Base-by-base conservation (phyloP, 768 basidiomycete species). In the Clavulina sp. region DNA sequence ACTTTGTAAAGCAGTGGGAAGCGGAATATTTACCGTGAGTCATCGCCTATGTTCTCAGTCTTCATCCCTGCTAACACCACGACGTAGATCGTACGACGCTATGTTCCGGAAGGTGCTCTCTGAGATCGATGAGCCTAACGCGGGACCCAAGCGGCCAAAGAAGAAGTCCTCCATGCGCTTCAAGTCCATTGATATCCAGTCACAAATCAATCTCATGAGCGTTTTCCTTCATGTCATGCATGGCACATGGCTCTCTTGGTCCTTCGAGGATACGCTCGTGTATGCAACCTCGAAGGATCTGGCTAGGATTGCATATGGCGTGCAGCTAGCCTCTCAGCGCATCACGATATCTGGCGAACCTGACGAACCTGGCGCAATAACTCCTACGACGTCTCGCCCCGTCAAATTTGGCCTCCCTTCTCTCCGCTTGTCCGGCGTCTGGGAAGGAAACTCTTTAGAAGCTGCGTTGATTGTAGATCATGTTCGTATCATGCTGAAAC, bases 221-320 rank as follows among this genome's bases (percentile, higher is more conserved):
- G 68, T 85, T 5, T 74, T 76, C 3, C 71, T 89, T 4, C 85
- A 87, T 58, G 78, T 88, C 36, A 85, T 88, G 81, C 83, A 80
- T 54, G 84, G 84, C 19, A 88, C 84, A 1, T 89, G 85, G 85
- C 64, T 88, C 30, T 78, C 81, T 5, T 86, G 80, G 82, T 74
- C 78, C 52, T 64, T 77, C 21, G 67, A 73, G 51, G 66, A 77
- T 48, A 70, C 68, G 0, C 63, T 75, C 5, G 64, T 63, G 1
- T 77, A 77, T 58, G 36, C 73, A 28, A 68, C 72, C 40, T 72
- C 69, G 62, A 16, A 51, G 60, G 28, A 60, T 60, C 18, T 66
- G 69, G 50, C 41, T 24, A 18, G 28, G 19, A 21, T 49, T 28
- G 63, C 68, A 2, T 83, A 84, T 60, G 86, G 84, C 5, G 57